Base-by-base conservation (phyloP, 2,329 filamentous ascomycete species). In the Curvularia sp. region DNA sequence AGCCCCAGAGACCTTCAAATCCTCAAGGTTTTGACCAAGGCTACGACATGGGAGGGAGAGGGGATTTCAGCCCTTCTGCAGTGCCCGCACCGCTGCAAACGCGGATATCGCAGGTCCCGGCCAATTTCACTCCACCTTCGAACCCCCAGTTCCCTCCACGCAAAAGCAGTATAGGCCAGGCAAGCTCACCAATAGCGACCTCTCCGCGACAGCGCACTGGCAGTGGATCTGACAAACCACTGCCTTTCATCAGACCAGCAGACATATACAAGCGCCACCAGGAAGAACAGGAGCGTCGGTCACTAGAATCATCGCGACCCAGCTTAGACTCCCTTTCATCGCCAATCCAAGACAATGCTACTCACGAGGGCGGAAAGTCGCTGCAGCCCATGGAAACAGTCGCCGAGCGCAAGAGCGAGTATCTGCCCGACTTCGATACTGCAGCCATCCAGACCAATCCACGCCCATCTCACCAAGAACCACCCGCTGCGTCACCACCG, bases 241-340 rank as follows among this genome's bases (percentile, higher is more conserved):
- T 86, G 20, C 84, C 88, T 0, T 88, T 94, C 64, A 83, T 92
- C 55, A 84, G 90, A 38, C 90, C 92, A 1, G 85, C 89, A 12
- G 91, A 96, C 65, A 89, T 93, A 42, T 93, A 94, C 74, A 89
- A 85, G 69, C 86, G 89, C 5, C 82, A 89, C 74, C 86, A 86
- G 52, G 88, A 91, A 64, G 89, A 91, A 63, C 83, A 82, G 53
- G 81, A 85, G 64, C 78, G 83, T 38, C 81, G 82, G 55, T 86
- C 85, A 1, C 75, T 85, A 56, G 88, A 89, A 1, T 85, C 84
- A 9, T 78, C 82, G 20, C 80, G 85, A 51, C 84, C 85, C 5
- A 87, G 83, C 62, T 71, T 86, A 58, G 86, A 88, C 63, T 82
- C 83, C 22, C 67, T 79, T n/a, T 66, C 75, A 7, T 64, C 64